Base-by-base conservation (phyloP, 2,329 filamentous ascomycete species). In the Beauveria medogensis region DNA sequence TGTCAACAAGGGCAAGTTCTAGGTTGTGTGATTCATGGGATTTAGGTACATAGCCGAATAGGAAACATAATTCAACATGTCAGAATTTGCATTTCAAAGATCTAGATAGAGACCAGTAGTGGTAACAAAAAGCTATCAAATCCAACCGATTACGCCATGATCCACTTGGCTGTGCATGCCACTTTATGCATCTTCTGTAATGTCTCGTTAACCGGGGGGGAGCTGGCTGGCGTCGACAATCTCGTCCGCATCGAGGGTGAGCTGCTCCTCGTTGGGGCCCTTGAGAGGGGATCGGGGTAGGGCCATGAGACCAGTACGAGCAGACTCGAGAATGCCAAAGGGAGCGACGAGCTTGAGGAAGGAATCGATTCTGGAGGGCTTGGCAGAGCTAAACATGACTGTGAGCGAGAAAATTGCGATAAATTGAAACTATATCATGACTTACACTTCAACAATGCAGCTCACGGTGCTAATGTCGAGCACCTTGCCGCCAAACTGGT, bases 391-490 rank as follows among this genome's bases (percentile, higher is more conserved):
- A 67, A 55, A 20, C 1, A 20, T 62, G 34, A 40, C 40, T 20
- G 24, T 57, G 59, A 73, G 69, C 60, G 55, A n/a, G 20, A 20
- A 1, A 20, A 18, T 20, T 71, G 63, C 59, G 52, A 63, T 63
- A 0, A 5, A 5, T 8, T 2, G 37, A 20, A 20, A 9, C n/a
- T 22, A 8, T 18, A 3, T 5, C n/a, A 18, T 22, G 16, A 83
- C 89, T 83, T 83, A 93, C 90, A 99, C 76, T 77, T 99, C 94
- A 63, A 99, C 92, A 74, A 97, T 97, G 77, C 94, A 97, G 78
- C 95, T 97, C 77, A 91, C 97, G 58, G 91, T 97, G 80, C 92
- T 96, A 69, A 99, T 97, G 75, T 99, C 94, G 69, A 99, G 77
- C 28, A 99, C 90, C 79, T 99, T 99, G 65, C 94, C 94, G 61